Evolutionary conservation across 768 basidiomycete genomes (phyloP), one percentile per base, ranked within the genome.

Genomic region (Macrocybe gigantea): DNA sequence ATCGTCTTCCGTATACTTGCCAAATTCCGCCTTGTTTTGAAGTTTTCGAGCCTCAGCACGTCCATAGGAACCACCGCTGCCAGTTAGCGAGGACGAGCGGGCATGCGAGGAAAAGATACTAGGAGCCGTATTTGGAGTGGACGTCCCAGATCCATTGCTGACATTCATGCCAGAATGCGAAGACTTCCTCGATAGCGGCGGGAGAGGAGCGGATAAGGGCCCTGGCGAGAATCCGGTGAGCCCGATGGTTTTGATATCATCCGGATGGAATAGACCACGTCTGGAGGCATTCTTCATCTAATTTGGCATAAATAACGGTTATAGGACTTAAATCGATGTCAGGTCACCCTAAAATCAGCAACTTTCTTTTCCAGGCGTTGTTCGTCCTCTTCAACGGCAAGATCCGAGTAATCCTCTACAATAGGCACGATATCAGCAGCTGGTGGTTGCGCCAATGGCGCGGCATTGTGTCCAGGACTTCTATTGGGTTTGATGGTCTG

Each of bases 321-420:
- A n/a, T 14, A 13, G 41, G 22, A 38, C 34, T 31, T 14, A 34
- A 33, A 35, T 35, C 8, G 9, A 45, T 13, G 33, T 32, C 32
- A 44, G 56, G 71, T 38, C 44, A 88, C 88, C 76, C 84, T 91
- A 64, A 94, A 89, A 63, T 87, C 80, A 0, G 84, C 83, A 10
- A 96, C 81, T 66, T 93, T 93, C 55, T 81, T 81, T 55, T 84
- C 76, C 44, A 95, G 68, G 57, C 64, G 58, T 34, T 57, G 62
- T 47, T 86, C 87, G 36, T 88, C 88, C 52, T 89, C 93, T 11
- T 85, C 88, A n/a, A 74, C 69, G 15, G 80, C 82, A 36, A 95
- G 65, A 60, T 97, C 94, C 6, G 92, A 94, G 60, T 93, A 94
- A 64, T 97, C 94, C 58, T 97, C 94, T 2, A 85, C 77, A 36